These are phyloP conservation scores for Artemisia tridentata DNA, from an alignment of 129 eudicot genomes.

Conservation along the genomic window DNA sequence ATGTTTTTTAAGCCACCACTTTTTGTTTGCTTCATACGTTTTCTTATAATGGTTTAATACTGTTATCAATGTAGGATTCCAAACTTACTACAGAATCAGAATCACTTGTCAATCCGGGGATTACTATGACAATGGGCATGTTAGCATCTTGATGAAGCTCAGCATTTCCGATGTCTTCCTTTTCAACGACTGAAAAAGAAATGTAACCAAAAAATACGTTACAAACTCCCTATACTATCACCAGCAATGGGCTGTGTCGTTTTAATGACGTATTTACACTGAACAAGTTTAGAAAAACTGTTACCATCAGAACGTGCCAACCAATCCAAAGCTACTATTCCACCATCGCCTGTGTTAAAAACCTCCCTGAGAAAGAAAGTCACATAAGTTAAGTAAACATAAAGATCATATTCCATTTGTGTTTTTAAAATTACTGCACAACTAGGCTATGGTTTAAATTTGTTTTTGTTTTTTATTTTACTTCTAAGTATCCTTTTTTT, in stretches of 20 bases:
- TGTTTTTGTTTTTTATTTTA: no score
- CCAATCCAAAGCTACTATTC: slow-evolving; percentile 95
- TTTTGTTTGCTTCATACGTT: no score
- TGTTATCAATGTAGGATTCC: neutral
- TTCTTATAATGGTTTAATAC: no score
- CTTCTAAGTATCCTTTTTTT: no score
- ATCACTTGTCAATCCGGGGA: slow-evolving; percentile 90
- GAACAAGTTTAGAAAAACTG: neutral
- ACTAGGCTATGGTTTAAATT: no score
- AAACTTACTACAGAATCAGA: slow-evolving; percentile 69
- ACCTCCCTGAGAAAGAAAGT: slow-evolving; percentile 48
- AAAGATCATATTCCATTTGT: no score
- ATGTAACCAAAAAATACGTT: neutral
- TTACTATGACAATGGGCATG: slow-evolving; percentile 68
- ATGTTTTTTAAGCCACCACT: no score
- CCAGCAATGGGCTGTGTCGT: neutral
- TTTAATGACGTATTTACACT: neutral
- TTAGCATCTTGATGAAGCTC: slow-evolving; percentile 46
- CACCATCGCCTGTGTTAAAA: slow-evolving; percentile 71
- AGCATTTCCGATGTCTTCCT: slow-evolving; percentile 26
- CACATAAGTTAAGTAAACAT: no score
- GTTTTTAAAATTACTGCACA: no score
- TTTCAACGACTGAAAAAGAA: slow-evolving; percentile 36
- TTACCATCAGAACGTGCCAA: slow-evolving; percentile 53
- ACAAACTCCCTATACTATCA: neutral